Base-by-base conservation (phyloP, 2,329 filamentous ascomycete genomes). In the Hypomyces rosellus region DNA sequence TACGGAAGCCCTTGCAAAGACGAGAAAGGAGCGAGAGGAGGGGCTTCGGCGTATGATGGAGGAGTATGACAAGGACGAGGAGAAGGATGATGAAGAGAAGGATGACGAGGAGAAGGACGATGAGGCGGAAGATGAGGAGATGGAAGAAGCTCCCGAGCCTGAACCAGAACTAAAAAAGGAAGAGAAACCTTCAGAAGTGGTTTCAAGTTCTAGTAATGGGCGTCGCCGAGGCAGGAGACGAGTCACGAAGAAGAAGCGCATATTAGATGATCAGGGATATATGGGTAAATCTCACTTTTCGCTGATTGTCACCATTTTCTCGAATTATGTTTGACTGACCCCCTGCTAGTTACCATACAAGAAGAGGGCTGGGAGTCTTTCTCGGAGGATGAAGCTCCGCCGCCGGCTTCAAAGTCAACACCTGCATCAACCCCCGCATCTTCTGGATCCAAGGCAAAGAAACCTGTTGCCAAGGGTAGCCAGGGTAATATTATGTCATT, bases 401-500 rank as follows among this genome's bases (percentile, higher is more conserved):
- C 71, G 5, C 61, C 70, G 1, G 58, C 64, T 53, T 81, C 81
- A 63, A 82, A 81, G 61, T 62, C 73, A 6, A 85, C 82, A 4
- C 56, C 68, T 47, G 58, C 69, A 52, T 56, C 69, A 48, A 72
- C 71, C 1, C 68, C 73, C 6, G 65, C 71, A 18, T 74, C 76
- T 12, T 72, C 76, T 52, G 71, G 70, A 5, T 64, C 63, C 42
- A 81, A 77, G 58, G 65, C 74, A 20, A 83, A 78, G 60, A 86
- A 85, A 63, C 61, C 71, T 16, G 70, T 73, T 1, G 88, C 89
- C 13, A 45, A 44, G 63, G 68, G 69, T 7, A 65, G 80, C 3
- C 85, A 89, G 62, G 89, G 90, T 3, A 95, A 77, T 64, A 95
- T 96, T 63, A 95, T 91, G 85, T 89, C 85, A 1, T 96, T 96